These are phyloP conservation scores for Claviceps quebecensis DNA, from an alignment of 2,329 filamentous ascomycete species.

Conservation along the genomic window DNA sequence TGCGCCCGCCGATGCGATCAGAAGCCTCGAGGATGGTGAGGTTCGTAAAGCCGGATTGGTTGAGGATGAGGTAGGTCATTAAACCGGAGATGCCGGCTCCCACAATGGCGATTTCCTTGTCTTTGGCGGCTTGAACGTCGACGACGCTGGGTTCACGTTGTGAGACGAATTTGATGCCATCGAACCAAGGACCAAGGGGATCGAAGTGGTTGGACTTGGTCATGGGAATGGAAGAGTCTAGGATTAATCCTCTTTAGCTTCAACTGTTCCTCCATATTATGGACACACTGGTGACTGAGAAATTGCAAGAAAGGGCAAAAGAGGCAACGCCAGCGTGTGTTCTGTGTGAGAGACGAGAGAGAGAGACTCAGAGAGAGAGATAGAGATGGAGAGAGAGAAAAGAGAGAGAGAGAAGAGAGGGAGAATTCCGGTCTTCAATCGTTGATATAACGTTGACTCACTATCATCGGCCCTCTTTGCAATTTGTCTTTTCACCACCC, in stretches of 20 bases:
- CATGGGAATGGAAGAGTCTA: constrained; percentile 28
- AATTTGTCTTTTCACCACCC: background rate
- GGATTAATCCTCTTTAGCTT: constrained; percentile 7
- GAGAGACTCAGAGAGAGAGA: too few relatives aligned
- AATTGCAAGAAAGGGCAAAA: too few relatives aligned
- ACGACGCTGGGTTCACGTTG: constrained; percentile 34
- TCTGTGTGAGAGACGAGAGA: too few relatives aligned
- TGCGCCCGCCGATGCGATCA: constrained; percentile 46
- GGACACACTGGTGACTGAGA: too few relatives aligned
- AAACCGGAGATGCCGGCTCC: constrained; percentile 53
- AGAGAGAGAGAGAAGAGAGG: too few relatives aligned
- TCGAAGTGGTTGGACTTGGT: constrained; percentile 34
- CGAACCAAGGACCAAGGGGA: constrained; percentile 46
- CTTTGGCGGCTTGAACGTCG: constrained; percentile 8
- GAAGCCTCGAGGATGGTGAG: constrained; percentile 48
- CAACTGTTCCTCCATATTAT: constrained; percentile 3
- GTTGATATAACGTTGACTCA: background rate
- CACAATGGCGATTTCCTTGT: constrained; percentile 45
- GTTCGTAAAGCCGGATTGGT: constrained; percentile 39
- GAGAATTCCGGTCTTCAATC: too few relatives aligned
- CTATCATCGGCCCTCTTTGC: constrained; percentile 5
- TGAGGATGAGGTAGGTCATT: constrained; percentile 39
- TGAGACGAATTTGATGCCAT: constrained; percentile 45
- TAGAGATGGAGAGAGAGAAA: too few relatives aligned
- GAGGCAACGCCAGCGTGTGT: too few relatives aligned